A percentile compares a stretch with the other conserved stretches of the same genome.
Evolutionary conservation across 257 asterid genomes (phyloP).

Genomic region (Apocynum venetum): DNA sequence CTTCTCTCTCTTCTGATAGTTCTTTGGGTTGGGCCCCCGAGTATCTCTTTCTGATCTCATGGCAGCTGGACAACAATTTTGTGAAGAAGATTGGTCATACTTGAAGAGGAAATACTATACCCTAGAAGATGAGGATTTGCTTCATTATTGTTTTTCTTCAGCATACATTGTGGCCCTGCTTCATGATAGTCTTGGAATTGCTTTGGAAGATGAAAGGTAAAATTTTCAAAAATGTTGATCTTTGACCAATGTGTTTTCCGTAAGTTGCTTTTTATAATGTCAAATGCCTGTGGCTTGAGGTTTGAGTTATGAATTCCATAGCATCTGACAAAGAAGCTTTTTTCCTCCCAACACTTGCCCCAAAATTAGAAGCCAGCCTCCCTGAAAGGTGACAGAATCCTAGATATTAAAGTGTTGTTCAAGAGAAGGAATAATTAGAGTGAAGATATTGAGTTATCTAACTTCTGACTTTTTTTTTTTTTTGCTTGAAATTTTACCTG

Average conservation of each 20-base stretch:
- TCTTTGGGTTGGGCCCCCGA: constrained; percentile 66
- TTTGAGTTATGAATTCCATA: not conserved
- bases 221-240: not conserved
- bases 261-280: not conserved
- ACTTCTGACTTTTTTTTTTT: not conserved
- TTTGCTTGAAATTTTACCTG: not conserved
- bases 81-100: constrained; percentile 78
- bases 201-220: constrained; percentile 77
- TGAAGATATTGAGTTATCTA: not conserved
- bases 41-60: constrained; percentile 73
- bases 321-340: not conserved
- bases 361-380: not conserved
- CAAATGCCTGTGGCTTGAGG: not conserved
- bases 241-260: not conserved
- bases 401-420: not conserved
- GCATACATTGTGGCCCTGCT: constrained; percentile 93
- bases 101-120: constrained; percentile 54
- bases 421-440: not conserved
- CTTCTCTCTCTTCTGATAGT: constrained; percentile 36
- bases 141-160: constrained; percentile 87
- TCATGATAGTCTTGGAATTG: constrained; percentile 94
- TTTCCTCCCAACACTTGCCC: not conserved
- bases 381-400: not conserved
- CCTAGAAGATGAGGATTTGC: constrained; percentile 69
- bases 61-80: constrained; percentile 80